These are phyloP conservation scores for Diaporthe citriasiana DNA, from an alignment of 2,329 filamentous ascomycete genomes.

Conservation along the genomic window DNA sequence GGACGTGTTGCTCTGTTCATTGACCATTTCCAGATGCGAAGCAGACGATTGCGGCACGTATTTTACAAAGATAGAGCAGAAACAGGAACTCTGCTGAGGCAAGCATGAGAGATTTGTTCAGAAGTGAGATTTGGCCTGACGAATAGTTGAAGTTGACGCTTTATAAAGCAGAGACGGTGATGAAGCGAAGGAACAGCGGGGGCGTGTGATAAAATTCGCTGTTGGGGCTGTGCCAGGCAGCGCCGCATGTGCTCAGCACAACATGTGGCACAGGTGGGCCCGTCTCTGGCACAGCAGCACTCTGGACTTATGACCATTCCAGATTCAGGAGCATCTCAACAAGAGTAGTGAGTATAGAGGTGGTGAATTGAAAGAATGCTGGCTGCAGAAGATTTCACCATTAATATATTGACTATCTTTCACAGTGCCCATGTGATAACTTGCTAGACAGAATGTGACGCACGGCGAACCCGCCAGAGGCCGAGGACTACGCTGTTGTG, in stretches of 20 bases:
- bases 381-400: not conserved
- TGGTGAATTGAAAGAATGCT: not conserved
- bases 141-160: not conserved
- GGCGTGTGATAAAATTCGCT: not conserved
- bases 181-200: not conserved
- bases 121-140: not conserved
- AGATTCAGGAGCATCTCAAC: too few relatives aligned
- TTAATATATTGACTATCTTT: too few relatives aligned
- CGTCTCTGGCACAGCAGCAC: too few relatives aligned
- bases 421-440: not conserved
- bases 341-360: too few relatives aligned
- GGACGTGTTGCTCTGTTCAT: slow-evolving; percentile 20
- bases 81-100: not conserved
- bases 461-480: not conserved
- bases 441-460: not conserved
- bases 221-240: not conserved
- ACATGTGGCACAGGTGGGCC: too few relatives aligned
- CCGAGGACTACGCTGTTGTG: too few relatives aligned
- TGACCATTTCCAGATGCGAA: not conserved
- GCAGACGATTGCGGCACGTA: not conserved
- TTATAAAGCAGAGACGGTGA: not conserved
- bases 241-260: too few relatives aligned
- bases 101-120: not conserved
- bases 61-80: not conserved
- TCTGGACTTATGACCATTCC: too few relatives aligned